Percentiles rank a stretch among this genome's conserved stretches.
phyloP scores from a whole-genome alignment of 1,284 basidiomycete genomes.

The Ustilago cynodontis region DNA sequence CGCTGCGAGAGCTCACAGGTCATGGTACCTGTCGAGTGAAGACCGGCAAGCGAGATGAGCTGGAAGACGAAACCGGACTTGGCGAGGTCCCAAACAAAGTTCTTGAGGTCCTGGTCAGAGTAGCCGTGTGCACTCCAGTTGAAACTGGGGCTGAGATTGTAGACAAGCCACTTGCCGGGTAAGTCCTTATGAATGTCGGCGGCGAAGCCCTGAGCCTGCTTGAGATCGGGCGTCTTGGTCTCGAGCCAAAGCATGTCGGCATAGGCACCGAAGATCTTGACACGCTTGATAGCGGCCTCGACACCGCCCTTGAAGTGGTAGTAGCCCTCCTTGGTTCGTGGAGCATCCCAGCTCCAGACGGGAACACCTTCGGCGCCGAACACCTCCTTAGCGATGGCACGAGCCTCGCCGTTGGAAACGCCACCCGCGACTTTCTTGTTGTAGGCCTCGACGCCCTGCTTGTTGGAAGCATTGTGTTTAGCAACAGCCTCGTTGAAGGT shows the following conservation, averaged over 20 bases:
- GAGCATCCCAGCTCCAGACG: conserved; percentile 92
- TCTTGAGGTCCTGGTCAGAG: conserved; percentile 73
- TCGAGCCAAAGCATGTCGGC: conserved; percentile 75
- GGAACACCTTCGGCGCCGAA: conserved; percentile 76
- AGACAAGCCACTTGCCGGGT: conserved; percentile 88
- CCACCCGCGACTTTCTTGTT: conserved; percentile 76
- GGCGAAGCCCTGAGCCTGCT: conserved; percentile 83
- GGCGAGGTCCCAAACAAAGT: conserved; percentile 68
- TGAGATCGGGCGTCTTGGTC: conserved; percentile 85
- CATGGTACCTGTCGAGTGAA: conserved; percentile 65
- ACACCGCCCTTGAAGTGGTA: conserved; percentile 89
- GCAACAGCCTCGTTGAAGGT: conserved; percentile 86
- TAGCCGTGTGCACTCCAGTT: conserved; percentile 90
- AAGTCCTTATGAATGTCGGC: conserved; percentile 79
- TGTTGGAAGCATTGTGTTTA: conserved; percentile 61
- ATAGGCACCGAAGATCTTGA: conserved; percentile 78
- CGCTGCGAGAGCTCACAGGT: conserved; percentile 66
- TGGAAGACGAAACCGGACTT: conserved; percentile 68
- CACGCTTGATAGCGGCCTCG: conserved; percentile 84
- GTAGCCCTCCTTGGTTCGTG: conserved; percentile 90
- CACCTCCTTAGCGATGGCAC: conserved; percentile 79
- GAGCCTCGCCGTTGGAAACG: conserved; percentile 81
- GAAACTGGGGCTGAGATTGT: conserved; percentile 92
- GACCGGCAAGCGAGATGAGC: conserved; percentile 69
- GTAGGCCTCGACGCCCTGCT: conserved; percentile 72